Conservation (phyloP, 352 stramenopile species). For the Phytophthora lateralis region DNA sequence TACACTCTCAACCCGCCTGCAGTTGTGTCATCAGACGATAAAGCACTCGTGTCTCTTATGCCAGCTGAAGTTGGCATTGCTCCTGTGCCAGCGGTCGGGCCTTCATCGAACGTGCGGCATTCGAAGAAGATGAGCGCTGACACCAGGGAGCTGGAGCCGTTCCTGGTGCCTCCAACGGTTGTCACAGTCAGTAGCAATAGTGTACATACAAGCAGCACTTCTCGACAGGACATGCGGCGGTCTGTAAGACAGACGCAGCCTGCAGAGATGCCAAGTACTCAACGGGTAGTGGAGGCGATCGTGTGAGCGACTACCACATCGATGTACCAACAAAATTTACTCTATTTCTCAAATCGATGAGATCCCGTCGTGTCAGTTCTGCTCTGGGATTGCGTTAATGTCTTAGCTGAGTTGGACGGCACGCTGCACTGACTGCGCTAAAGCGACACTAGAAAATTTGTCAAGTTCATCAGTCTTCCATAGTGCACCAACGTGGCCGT, state of each 20-base stretch:
- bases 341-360: constrained; percentile 19
- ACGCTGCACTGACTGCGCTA: constrained; percentile 33
- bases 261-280: constrained; percentile 10
- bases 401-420: constrained; percentile 38
- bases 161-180: constrained; percentile 33
- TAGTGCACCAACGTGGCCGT: constrained; percentile 77
- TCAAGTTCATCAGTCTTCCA: constrained; percentile 46
- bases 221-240: constrained; percentile 31
- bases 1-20: constrained; percentile 75
- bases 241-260: constrained; percentile 25
- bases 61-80: constrained; percentile 7
- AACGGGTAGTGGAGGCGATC: constrained; percentile 24
- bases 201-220: constrained; percentile 28
- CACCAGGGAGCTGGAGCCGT: constrained; percentile 40
- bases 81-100: neutral
- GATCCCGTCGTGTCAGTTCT: neutral
- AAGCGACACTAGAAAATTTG: constrained; percentile 7
- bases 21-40: constrained; percentile 21
- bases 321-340: constrained; percentile 25
- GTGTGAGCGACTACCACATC: constrained; percentile 16
- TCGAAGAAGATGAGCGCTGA: constrained; percentile 42
- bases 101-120: constrained; percentile 15
- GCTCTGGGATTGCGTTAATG: neutral
- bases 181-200: constrained; percentile 34
- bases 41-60: constrained; percentile 17